A percentile compares a stretch with the other conserved stretches of the same genome.
Conservation (phyloP, 768 basidiomycete genomes). For the Thelephora ganbajun region DNA sequence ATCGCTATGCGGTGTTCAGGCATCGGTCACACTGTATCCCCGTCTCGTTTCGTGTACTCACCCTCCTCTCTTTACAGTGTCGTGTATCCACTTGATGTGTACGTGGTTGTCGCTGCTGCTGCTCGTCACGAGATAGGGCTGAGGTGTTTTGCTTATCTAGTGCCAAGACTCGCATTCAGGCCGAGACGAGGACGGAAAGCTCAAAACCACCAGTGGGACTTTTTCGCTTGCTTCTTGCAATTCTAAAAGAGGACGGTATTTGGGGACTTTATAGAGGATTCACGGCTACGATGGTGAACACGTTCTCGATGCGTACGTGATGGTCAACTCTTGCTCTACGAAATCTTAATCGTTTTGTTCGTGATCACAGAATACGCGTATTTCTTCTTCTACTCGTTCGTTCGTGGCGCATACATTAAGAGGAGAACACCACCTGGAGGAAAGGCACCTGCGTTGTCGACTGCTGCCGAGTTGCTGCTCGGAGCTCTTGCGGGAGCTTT, state of each 20-base stretch:
- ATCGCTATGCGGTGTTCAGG: neutral
- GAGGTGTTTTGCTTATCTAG: conserved; percentile 23
- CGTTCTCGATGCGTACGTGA: conserved; percentile 93
- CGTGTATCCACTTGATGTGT: conserved; percentile 95
- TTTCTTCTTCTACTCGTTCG: conserved; percentile 96
- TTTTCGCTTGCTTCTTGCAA: conserved; percentile 47
- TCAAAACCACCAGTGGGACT: conserved; percentile 36
- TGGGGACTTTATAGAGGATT: conserved; percentile 83
- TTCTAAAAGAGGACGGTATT: conserved; percentile 73
- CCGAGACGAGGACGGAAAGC: conserved; percentile 42
- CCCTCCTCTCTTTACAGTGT: conserved; percentile 30
- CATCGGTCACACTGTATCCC: no score
- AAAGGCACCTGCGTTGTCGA: conserved; percentile 50
- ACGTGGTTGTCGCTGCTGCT: conserved; percentile 18
- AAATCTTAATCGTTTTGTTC: neutral
- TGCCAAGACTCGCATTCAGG: conserved; percentile 92
- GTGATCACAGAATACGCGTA: conserved; percentile 78
- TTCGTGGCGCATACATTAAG: conserved; percentile 71
- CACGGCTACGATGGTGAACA: conserved; percentile 93
- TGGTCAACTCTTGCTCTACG: conserved; percentile 5
- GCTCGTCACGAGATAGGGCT: neutral
- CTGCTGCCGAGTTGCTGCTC: conserved; percentile 68
- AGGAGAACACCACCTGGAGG: conserved; percentile 50
- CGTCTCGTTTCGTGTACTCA: conserved; percentile 1
- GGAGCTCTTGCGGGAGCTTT: conserved; percentile 89